These are phyloP conservation scores for Excoecaria agallocha DNA, from an alignment of 345 rosid species.

Conservation along the genomic window DNA sequence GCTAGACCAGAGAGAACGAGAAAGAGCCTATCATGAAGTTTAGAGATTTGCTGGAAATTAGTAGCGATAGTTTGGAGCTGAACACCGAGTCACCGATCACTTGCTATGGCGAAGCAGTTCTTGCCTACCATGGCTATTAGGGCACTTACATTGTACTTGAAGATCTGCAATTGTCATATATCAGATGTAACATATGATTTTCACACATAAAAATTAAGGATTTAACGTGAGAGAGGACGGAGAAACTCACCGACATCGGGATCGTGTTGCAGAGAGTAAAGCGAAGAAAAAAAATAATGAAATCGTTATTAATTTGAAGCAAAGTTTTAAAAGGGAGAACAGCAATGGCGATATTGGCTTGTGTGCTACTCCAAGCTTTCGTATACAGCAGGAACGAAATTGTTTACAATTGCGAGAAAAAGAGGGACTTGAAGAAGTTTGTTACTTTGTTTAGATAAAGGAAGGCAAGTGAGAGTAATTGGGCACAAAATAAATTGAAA, in stretches of 20 bases:
- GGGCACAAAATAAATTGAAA: too few species aligned
- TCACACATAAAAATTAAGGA: neutral
- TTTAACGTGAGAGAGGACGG: neutral
- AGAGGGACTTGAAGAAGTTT: too few species aligned
- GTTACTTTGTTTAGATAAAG: too few species aligned
- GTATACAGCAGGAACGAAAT: neutral
- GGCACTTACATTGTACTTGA: constrained; percentile 97
- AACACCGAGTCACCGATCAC: constrained; percentile 87
- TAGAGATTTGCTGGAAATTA: too few species aligned
- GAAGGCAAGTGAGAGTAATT: too few species aligned
- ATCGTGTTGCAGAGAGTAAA: neutral
- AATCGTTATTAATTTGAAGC: constrained; percentile 2
- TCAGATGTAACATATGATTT: neutral
- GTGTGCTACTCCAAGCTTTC: neutral
- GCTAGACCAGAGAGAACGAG: too few species aligned
- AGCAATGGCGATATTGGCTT: constrained; percentile 8
- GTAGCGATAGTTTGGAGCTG: too few species aligned
- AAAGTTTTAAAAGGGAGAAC: neutral
- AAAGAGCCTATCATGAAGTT: too few species aligned
- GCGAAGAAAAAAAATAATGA: neutral
- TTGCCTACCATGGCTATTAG: constrained; percentile 99
- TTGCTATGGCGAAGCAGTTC: constrained; percentile 98
- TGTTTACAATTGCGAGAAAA: too few species aligned
- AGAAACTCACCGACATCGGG: constrained; percentile 56
- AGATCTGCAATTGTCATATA: constrained; percentile 53